A percentile compares a stretch with the other conserved stretches of the same genome.
Evolutionary conservation across 106 monocot genomes (phyloP).

Genomic region (Gastrodia elata): DNA sequence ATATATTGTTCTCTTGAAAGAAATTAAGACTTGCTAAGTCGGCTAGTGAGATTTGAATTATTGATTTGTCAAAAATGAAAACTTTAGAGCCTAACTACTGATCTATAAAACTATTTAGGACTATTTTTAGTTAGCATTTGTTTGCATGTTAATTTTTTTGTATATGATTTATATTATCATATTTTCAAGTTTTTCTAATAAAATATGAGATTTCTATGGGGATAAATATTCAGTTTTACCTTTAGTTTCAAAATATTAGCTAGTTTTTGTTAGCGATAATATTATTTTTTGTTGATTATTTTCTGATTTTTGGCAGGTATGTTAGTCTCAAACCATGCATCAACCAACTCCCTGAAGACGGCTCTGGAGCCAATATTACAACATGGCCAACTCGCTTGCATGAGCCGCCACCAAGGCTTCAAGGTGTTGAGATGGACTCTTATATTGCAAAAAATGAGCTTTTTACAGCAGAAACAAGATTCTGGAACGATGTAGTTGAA

Average conservation of each 20-base stretch:
- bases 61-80: too few species aligned
- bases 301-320: slow-evolving; percentile 50
- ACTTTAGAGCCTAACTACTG: too few species aligned
- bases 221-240: neutral
- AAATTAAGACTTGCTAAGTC: too few species aligned
- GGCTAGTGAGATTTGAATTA: too few species aligned
- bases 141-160: neutral
- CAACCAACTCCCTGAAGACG: slow-evolving; percentile 59
- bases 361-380: slow-evolving; percentile 45
- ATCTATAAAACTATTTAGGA: too few species aligned
- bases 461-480: slow-evolving; percentile 75
- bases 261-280: neutral
- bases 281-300: neutral
- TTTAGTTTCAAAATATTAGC: neutral
- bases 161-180: neutral
- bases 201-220: neutral
- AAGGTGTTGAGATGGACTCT: slow-evolving; percentile 80
- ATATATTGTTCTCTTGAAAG: too few species aligned
- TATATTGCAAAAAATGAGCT: slow-evolving; percentile 76
- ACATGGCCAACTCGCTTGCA: slow-evolving; percentile 76
- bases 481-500: slow-evolving; percentile 64
- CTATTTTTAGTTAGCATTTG: too few species aligned
- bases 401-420: slow-evolving; percentile 67
- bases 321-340: slow-evolving; percentile 72
- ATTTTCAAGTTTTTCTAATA: neutral